Conservation (phyloP, 2,329 filamentous ascomycete genomes). For the Aspergillus melleus region DNA sequence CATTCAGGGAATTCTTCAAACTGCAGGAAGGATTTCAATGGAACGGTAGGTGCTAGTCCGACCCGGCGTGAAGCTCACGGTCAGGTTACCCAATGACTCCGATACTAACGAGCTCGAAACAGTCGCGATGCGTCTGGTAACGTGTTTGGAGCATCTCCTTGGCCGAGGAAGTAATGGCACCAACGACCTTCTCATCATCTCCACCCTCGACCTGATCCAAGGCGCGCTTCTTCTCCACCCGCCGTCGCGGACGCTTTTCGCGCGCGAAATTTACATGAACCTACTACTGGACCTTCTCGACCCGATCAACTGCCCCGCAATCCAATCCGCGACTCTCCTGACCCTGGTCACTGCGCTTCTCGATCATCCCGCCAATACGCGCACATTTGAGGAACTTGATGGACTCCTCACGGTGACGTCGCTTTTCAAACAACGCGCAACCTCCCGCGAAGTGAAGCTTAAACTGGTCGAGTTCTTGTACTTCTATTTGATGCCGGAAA, state of each 20-base stretch:
- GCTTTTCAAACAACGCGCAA: constrained; percentile 85
- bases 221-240: constrained; percentile 86
- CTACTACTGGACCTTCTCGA: constrained; percentile 93
- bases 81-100: neutral
- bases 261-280: constrained; percentile 92
- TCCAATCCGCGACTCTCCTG: constrained; percentile 86
- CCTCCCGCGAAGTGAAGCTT: constrained; percentile 84
- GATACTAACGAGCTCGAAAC: constrained; percentile 8
- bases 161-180: constrained; percentile 78
- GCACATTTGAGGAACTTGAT: constrained; percentile 88
- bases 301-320: constrained; percentile 84
- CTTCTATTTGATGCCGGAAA: constrained; percentile 97
- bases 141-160: constrained; percentile 81
- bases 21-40: constrained; percentile 96
- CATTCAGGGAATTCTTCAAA: constrained; percentile 94
- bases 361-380: constrained; percentile 81
- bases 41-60: constrained; percentile 61
- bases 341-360: constrained; percentile 87
- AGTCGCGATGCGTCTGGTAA: constrained; percentile 81
- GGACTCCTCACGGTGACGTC: constrained; percentile 89
- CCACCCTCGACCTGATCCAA: constrained; percentile 84
- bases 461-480: constrained; percentile 97
- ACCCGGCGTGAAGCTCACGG: neutral
- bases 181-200: constrained; percentile 85
- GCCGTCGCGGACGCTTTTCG: constrained; percentile 82